Conservation (phyloP, 768 basidiomycete genomes). For the Panaeolus papilionaceus region DNA sequence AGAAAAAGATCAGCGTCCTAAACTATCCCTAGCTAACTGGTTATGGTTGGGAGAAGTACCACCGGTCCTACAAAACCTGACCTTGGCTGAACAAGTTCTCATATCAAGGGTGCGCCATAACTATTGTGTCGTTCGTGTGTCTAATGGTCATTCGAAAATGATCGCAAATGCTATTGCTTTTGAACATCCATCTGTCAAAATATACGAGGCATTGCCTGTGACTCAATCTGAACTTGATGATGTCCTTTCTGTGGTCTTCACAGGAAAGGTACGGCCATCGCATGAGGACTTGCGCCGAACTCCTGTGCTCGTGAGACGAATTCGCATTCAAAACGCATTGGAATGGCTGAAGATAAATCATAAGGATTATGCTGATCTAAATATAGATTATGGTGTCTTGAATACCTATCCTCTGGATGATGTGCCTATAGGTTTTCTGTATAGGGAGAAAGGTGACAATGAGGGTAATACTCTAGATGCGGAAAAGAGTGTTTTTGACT, state of each 20-base stretch:
- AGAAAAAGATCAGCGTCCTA: too few species aligned
- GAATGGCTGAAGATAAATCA: conserved; percentile 23
- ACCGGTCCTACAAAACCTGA: conserved; percentile 20
- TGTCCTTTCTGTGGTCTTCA: conserved; percentile 19
- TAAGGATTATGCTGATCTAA: conserved; percentile 15
- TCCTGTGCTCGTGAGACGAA: conserved; percentile 18
- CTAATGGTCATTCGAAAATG: conserved; percentile 32
- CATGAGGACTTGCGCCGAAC: conserved; percentile 16
- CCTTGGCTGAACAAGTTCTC: conserved; percentile 32
- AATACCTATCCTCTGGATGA: conserved; percentile 27
- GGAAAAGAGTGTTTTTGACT: conserved; percentile 19
- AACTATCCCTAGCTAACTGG: conserved; percentile 17
- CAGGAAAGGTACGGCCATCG: not conserved
- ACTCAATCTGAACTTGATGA: conserved; percentile 37
- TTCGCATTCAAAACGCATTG: conserved; percentile 7
- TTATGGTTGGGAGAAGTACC: conserved; percentile 27
- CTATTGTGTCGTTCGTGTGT: conserved; percentile 30
- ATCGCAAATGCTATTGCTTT: conserved; percentile 30
- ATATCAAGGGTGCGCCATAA: conserved; percentile 33
- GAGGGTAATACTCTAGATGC: conserved; percentile 11
- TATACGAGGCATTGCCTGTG: conserved; percentile 33
- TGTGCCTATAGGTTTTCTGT: conserved; percentile 24
- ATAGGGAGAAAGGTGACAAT: not conserved
- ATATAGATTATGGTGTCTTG: conserved; percentile 31
- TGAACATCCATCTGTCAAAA: conserved; percentile 30